These are phyloP conservation scores for Russula vinacea DNA, from an alignment of 768 basidiomycete species.

Conservation along the genomic window DNA sequence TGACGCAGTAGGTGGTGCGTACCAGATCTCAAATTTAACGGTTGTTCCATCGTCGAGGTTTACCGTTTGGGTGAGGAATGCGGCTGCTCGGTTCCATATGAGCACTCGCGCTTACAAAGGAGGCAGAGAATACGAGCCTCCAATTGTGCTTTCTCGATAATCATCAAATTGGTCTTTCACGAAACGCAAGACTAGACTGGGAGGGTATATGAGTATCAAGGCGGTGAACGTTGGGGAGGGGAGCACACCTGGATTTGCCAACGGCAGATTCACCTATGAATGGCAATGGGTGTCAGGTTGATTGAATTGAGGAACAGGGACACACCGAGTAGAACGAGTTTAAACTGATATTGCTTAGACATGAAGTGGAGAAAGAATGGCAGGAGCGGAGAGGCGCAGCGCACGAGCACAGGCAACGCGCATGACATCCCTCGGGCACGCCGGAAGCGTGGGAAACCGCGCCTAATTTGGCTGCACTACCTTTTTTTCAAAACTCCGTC, in stretches of 20 bases:
- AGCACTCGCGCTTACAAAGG: conserved; percentile 26
- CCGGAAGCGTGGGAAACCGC: neutral
- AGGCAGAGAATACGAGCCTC: conserved; percentile 48
- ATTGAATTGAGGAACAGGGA: conserved; percentile 13
- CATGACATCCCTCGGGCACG: conserved; percentile 1
- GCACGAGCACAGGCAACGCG: neutral
- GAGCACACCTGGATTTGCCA: conserved; percentile 85
- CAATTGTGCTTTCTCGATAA: conserved; percentile 92
- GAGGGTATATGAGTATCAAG: conserved; percentile 34
- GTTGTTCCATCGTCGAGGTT: conserved; percentile 82
- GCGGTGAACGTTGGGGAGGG: conserved; percentile 25
- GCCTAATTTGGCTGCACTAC: neutral
- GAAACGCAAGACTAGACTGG: conserved; percentile 88
- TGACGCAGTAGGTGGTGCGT: conserved; percentile 31
- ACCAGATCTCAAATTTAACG: conserved; percentile 99
- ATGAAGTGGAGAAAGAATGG: conserved; percentile 44
- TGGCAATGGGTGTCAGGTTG: neutral
- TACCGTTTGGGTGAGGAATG: conserved; percentile 98
- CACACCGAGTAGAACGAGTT: conserved; percentile 91
- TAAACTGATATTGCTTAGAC: conserved; percentile 94
- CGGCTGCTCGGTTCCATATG: conserved; percentile 51
- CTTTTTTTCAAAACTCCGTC: conserved; percentile 11
- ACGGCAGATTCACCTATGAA: conserved; percentile 90
- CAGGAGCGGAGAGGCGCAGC: neutral
- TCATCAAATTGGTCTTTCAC: conserved; percentile 97